These are phyloP conservation scores for Suillus decipiens DNA, from an alignment of 768 basidiomycete species.

Conservation along the genomic window DNA sequence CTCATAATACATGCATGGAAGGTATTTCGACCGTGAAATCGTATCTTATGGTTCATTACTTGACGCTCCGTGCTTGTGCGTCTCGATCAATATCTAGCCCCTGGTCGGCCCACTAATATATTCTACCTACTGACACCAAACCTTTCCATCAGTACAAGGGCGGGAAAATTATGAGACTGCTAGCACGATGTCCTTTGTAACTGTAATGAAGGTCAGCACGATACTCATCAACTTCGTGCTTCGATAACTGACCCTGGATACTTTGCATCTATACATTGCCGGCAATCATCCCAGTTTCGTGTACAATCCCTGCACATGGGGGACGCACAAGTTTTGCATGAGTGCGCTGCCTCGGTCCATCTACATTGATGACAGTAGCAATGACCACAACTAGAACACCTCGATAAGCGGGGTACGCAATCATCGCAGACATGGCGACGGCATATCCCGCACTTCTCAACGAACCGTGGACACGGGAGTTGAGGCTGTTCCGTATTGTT, in stretches of 20 bases:
- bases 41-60: neutral
- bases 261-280: neutral
- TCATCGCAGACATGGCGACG: slow-evolving; percentile 1
- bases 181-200: slow-evolving; percentile 1
- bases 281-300: slow-evolving; percentile 6
- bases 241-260: slow-evolving; percentile 3
- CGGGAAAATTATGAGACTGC: neutral
- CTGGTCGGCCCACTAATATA: neutral
- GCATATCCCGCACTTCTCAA: slow-evolving; percentile 6
- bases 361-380: slow-evolving; percentile 4
- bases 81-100: neutral
- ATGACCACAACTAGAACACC: neutral
- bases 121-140: neutral
- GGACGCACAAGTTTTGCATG: neutral
- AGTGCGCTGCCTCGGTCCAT: neutral
- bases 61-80: no score
- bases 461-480: neutral
- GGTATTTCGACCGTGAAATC: slow-evolving; percentile 1
- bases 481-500: neutral
- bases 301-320: slow-evolving; percentile 8
- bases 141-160: neutral
- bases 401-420: neutral
- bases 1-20: neutral
- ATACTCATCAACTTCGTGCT: neutral
- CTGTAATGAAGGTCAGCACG: neutral